phyloP scores from a whole-genome alignment of 1,284 basidiomycete genomes.

The Trametes hirsuta region DNA sequence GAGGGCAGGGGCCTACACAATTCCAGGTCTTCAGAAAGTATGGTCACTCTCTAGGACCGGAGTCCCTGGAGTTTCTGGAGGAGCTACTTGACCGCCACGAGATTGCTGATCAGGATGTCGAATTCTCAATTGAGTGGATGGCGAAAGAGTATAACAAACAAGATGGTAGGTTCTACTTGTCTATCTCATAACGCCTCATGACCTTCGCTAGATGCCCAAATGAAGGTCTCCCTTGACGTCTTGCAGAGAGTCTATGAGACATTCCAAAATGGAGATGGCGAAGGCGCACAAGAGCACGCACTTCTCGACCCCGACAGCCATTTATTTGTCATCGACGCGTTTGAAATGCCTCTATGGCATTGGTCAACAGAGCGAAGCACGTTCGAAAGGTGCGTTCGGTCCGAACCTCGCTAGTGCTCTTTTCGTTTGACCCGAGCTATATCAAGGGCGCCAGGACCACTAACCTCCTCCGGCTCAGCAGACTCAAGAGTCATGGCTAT shows the following conservation, averaged over 20 bases:
- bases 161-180: conserved; percentile 61
- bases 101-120: conserved; percentile 72
- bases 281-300: conserved; percentile 58
- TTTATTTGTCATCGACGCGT: conserved; percentile 86
- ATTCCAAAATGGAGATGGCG: conserved; percentile 73
- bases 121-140: conserved; percentile 80
- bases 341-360: conserved; percentile 91
- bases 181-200: background rate
- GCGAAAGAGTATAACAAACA: conserved; percentile 92
- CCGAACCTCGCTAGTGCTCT: background rate
- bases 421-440: conserved; percentile 13
- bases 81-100: conserved; percentile 68
- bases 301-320: conserved; percentile 85
- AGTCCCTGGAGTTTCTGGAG: conserved; percentile 70
- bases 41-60: conserved; percentile 80
- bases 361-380: conserved; percentile 86
- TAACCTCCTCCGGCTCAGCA: conserved; percentile 77
- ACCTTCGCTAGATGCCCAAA: conserved; percentile 61
- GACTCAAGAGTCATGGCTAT: conserved; percentile 77
- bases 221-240: conserved; percentile 77
- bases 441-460: conserved; percentile 48
- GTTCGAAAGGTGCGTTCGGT: conserved; percentile 74
- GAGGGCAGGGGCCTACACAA: background rate
- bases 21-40: conserved; percentile 81
- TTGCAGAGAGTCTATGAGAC: conserved; percentile 83